Evolutionary conservation across 192 early-diverging fungal genomes (phyloP).

Genomic region (Mortierella antarctica): DNA sequence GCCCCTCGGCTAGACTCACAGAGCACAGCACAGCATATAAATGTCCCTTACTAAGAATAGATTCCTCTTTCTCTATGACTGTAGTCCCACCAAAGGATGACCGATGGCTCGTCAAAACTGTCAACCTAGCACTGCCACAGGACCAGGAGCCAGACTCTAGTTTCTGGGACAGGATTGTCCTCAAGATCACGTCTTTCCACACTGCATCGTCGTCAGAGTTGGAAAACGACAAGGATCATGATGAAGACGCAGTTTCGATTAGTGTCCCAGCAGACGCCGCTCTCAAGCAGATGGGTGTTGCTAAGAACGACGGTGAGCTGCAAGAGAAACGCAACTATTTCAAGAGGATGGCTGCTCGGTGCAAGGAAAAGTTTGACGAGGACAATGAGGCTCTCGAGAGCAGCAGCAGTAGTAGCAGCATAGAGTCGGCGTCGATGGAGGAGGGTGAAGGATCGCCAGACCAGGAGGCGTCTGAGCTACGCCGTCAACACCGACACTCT

Average conservation of each 20-base stretch:
- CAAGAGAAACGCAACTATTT: conserved; percentile 38
- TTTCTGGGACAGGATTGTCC: conserved; percentile 37
- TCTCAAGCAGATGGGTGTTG: conserved; percentile 19
- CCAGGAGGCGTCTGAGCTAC: not conserved
- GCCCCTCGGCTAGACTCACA: not conserved
- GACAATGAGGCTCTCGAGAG: not conserved
- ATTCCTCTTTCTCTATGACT: not conserved
- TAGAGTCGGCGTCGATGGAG: not conserved
- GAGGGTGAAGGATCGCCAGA: not conserved
- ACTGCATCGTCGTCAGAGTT: not conserved
- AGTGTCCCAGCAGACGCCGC: conserved; percentile 28
- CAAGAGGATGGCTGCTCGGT: conserved; percentile 28
- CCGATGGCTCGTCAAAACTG: conserved; percentile 40
- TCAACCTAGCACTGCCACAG: conserved; percentile 15
- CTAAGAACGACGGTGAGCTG: conserved; percentile 4
- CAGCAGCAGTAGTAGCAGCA: not conserved
- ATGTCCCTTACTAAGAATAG: not conserved
- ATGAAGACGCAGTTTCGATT: conserved; percentile 21
- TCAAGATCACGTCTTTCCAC: conserved; percentile 7
- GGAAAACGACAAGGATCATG: not conserved
- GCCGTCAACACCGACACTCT: not conserved
- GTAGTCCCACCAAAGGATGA: conserved; percentile 47
- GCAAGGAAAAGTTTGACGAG: conserved; percentile 41
- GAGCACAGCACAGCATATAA: not conserved
- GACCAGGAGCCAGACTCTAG: conserved; percentile 13